Base-by-base conservation (phyloP, 2,329 filamentous ascomycete species). In the Ceratocystis variospora region DNA sequence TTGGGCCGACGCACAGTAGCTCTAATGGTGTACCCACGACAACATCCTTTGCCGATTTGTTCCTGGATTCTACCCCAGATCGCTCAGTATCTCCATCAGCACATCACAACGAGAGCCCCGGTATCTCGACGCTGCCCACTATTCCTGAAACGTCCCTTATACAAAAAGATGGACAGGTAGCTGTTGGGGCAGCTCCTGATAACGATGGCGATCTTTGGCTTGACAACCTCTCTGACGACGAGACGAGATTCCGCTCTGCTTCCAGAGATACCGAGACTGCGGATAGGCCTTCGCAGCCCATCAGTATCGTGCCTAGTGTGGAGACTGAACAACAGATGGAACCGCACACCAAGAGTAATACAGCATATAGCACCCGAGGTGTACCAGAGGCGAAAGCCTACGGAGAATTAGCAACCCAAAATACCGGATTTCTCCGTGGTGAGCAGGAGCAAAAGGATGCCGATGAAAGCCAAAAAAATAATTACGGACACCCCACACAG, bases 181-280 rank as follows among this genome's bases (percentile, higher is more conserved):
- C 19, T 55, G 8, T 28, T 44, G 28, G 25, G 33, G 5, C 50
- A 28, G n/a, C 44, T 22, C 12, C 48, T 28, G 65, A 71, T 2
- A 72, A 73, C n/a, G 73, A 77, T 45, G 77, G 77, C 0, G 79
- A 80, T 69, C 76, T 80, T 22, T 80, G 79, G 79, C 76, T 80
- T 71, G 74, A 74, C 33, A 76, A 76, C 5, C 57, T 78, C 46
- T 76, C 75, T 0, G 73, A 79, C 50, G 72, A 77, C 41, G 71
- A 72, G 15, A 7, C 72, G 70, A 28, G 71, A 73, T 19, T 45
- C 69, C 48, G 69, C 67, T 44, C 33, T 33, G 12, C n/a, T n/a
- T 59, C 55, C 31, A 19, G 22, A 37, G 28, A 31, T 50, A 6
- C 37, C 7, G 61, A 33, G 17, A 31, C 31, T 7, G 12, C 61